Evolutionary conservation across 2,329 filamentous ascomycete species (phyloP).

Genomic region (Neonectria coccinea): DNA sequence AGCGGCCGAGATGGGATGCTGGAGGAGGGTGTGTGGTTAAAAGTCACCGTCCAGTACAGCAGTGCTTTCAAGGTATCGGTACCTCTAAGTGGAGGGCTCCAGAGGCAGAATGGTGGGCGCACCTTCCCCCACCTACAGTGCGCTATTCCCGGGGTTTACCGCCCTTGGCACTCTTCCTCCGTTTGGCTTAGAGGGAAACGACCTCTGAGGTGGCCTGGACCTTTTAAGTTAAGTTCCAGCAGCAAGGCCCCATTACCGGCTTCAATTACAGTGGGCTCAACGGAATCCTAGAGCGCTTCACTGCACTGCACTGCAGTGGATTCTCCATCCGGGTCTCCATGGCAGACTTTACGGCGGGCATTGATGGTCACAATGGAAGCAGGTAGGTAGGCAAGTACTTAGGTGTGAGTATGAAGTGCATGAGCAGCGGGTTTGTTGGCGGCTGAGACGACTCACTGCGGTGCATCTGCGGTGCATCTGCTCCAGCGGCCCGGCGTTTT

Average conservation of each 20-base stretch:
- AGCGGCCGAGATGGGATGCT: slow-evolving; percentile 6
- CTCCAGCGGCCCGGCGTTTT: neutral
- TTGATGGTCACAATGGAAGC: neutral
- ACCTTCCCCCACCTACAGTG: slow-evolving; percentile 31
- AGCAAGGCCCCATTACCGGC: neutral
- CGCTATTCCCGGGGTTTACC: slow-evolving; percentile 32
- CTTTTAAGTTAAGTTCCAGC: slow-evolving; percentile 11
- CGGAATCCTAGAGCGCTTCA: neutral
- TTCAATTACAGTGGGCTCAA: slow-evolving; percentile 4
- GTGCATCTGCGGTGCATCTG: neutral
- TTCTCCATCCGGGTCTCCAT: neutral
- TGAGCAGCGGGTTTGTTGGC: neutral
- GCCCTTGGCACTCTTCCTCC: slow-evolving; percentile 13
- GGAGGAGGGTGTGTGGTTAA: slow-evolving; percentile 24
- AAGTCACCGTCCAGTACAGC: neutral
- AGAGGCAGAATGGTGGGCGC: slow-evolving; percentile 15
- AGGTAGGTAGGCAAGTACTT: too few relatives aligned
- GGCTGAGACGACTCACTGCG: neutral
- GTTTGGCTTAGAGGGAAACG: slow-evolving; percentile 16
- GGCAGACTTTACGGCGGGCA: slow-evolving; percentile 5
- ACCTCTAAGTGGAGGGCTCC: slow-evolving; percentile 5
- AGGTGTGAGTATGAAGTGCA: neutral
- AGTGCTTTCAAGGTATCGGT: slow-evolving; percentile 26
- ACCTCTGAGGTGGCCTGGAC: slow-evolving; percentile 8
- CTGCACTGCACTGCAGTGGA: neutral